Conservation (phyloP, 2,329 filamentous ascomycete species). For the Paecilomyces dactylethromorphus region DNA sequence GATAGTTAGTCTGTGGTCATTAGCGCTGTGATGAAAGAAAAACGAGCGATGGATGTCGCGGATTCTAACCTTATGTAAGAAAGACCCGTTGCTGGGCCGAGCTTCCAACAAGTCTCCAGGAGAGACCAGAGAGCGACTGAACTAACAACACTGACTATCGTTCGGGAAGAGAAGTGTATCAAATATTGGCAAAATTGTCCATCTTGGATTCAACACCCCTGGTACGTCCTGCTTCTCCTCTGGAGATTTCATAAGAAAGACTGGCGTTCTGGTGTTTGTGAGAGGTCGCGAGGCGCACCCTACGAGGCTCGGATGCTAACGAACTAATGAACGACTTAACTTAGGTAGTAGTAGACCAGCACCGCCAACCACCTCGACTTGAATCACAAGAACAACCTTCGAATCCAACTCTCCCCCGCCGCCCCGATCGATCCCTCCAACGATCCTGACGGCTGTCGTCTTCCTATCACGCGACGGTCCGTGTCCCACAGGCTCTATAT, state of each 20-base stretch:
- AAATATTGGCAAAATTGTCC: background rate
- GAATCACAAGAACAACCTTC: slow-evolving; percentile 10
- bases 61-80: background rate
- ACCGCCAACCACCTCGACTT: background rate
- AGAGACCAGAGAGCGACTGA: background rate
- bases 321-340: background rate
- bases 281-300: background rate
- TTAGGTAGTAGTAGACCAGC: background rate
- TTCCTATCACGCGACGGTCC: slow-evolving; percentile 21
- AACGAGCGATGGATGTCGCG: background rate
- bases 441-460: slow-evolving; percentile 1
- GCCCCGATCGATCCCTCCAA: slow-evolving; percentile 2
- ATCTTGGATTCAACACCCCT: background rate
- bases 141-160: background rate
- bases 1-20: background rate
- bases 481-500: slow-evolving; percentile 17
- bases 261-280: background rate
- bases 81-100: background rate
- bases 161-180: too few species aligned
- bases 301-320: background rate
- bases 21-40: background rate
- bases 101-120: background rate
- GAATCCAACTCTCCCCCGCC: slow-evolving; percentile 3
- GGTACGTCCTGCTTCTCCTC: background rate
- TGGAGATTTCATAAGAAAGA: too few species aligned